Base-by-base conservation (phyloP, 805 yeast species). In the Kuraishia borneana region DNA sequence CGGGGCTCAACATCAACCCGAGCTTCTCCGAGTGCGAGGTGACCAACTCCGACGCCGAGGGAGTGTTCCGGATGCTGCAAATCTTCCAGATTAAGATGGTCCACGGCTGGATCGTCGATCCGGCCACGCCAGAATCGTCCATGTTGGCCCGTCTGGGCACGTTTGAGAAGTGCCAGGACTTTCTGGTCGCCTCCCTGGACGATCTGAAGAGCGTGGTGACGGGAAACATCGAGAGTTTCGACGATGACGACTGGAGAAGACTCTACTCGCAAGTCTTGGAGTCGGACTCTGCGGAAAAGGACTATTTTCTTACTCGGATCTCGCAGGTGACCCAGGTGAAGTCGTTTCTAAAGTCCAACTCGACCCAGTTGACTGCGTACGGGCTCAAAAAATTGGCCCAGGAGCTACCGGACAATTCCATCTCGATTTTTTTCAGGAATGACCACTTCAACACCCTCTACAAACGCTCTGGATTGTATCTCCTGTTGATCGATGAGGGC, bases 71-170 rank as follows among this genome's bases (percentile, higher is more conserved):
- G 3, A 32, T 57, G 13, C 32, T 57, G 13, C 26, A 34, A 2
- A 22, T 53, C 9, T 51, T 56, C 27, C 40, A 39, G 6, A 31
- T 55, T 6, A 50, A 51, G 30, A 65, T 88, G 27, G 74, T 73
- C 3, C 97, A 89, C 53, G 96, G 95, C 2, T 88, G 96, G 95
- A 60, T 78, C 18, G 59, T 73, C n/a, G 68, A 68, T 33, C 26
- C 26, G 9, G 18, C 13, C 9, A n/a, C 28, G 18, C 26, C 13
- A 18, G 37, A 9, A 37, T 34, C 8, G 32, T 12, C 18, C 29
- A 26, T 32, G 21, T 31, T 14, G 36, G 35, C 20, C 14, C 17
- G 32, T 22, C 34, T 44, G 30, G 37, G 36, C 22, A 42, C 48
- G 2, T 51, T 54, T 36, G 60, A 55, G 39, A 36, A 44, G 31